Evolutionary conservation across 1,284 basidiomycete genomes (phyloP).

Genomic region (Puccinia horiana): DNA sequence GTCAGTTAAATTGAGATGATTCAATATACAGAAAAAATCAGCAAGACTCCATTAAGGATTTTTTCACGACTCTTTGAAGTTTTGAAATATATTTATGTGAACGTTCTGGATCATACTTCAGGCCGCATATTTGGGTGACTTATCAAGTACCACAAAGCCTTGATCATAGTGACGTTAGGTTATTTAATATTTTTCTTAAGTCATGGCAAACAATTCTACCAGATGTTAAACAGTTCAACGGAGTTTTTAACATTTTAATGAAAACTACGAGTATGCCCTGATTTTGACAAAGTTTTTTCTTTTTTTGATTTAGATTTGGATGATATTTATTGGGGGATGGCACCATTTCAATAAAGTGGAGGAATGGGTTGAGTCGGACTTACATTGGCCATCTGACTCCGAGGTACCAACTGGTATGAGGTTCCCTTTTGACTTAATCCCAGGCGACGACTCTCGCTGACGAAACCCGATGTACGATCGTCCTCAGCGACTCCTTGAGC

Average conservation of each 20-base stretch:
- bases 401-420: constrained; percentile 40
- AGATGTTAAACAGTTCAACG: neutral
- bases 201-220: too few species aligned
- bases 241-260: neutral
- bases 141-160: neutral
- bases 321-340: neutral
- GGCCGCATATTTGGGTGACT: neutral
- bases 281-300: neutral
- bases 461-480: constrained; percentile 26
- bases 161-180: too few species aligned
- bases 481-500: constrained; percentile 29
- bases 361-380: neutral
- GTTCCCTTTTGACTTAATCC: constrained; percentile 26
- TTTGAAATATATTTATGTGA: neutral
- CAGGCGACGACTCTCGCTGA: constrained; percentile 21
- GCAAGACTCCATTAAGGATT: neutral
- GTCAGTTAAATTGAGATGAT: constrained; percentile 1
- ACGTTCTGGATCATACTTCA: neutral
- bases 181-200: too few species aligned
- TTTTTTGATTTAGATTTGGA: neutral
- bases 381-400: constrained; percentile 48
- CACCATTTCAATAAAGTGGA: neutral
- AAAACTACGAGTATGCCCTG: neutral
- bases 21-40: neutral
- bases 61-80: neutral